These are phyloP conservation scores for Backusella australiensis DNA, from an alignment of 192 early-diverging fungal species.

Conservation along the genomic window DNA sequence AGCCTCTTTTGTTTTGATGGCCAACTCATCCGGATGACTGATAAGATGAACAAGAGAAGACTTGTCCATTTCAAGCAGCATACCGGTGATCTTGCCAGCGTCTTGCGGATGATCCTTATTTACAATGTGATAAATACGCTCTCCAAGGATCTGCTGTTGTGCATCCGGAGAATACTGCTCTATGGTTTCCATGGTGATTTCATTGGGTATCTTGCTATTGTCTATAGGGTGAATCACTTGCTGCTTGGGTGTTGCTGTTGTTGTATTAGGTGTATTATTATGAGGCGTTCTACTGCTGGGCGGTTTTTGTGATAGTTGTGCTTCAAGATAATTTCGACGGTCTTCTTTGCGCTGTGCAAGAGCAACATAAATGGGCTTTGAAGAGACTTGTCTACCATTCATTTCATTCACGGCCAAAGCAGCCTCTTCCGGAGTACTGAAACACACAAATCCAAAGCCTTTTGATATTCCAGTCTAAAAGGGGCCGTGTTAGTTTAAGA, in stretches of 20 bases:
- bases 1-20: constrained; percentile 75
- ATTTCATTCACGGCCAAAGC: constrained; percentile 88
- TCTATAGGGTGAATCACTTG: not conserved
- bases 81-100: constrained; percentile 89
- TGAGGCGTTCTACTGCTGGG: not conserved
- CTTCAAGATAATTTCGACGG: constrained; percentile 81
- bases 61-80: constrained; percentile 91
- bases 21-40: constrained; percentile 60
- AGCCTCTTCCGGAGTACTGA: constrained; percentile 86
- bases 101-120: constrained; percentile 38
- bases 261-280: not conserved
- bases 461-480: constrained; percentile 50
- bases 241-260: not conserved
- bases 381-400: constrained; percentile 77
- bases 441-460: constrained; percentile 96
- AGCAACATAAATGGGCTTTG: constrained; percentile 88
- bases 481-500: too few relatives aligned
- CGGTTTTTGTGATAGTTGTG: constrained; percentile 40
- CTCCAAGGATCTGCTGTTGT: constrained; percentile 13
- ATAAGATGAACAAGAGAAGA: constrained; percentile 73
- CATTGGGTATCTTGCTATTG: not conserved
- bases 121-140: constrained; percentile 12
- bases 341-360: constrained; percentile 88
- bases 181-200: not conserved
- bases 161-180: not conserved